phyloP scores from a whole-genome alignment of 352 stramenopile species.

The Globisporangium nunn region DNA sequence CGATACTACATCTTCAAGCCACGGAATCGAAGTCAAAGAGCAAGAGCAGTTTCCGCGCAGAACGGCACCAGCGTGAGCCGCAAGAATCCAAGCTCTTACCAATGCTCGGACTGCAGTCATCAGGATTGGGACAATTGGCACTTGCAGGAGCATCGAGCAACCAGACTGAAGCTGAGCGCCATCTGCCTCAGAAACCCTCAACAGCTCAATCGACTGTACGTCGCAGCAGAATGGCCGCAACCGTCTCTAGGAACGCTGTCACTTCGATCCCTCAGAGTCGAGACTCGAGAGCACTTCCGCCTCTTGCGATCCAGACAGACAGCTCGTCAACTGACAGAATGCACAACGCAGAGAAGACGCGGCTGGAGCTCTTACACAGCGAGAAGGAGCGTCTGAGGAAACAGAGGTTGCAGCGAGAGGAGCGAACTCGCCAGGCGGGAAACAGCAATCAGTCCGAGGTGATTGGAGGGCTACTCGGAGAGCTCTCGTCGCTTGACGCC shows the following conservation, averaged over 20 bases:
- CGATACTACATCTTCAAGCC: neutral
- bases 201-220: conserved; percentile 3
- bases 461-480: neutral
- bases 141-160: neutral
- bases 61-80: neutral
- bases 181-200: neutral
- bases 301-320: conserved; percentile 6
- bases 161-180: neutral
- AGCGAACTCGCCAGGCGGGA: conserved; percentile 21
- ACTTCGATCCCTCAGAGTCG: conserved; percentile 1
- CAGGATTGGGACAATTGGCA: neutral
- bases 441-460: conserved; percentile 9
- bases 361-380: conserved; percentile 27
- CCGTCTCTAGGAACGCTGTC: neutral
- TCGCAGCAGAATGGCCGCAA: neutral
- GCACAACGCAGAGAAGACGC: conserved; percentile 32
- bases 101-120: conserved; percentile 8
- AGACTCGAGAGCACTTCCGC: conserved; percentile 1
- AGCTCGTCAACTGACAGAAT: conserved; percentile 22
- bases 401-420: conserved; percentile 29
- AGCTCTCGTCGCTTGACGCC: conserved; percentile 1
- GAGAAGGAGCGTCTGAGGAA: conserved; percentile 43
- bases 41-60: neutral
- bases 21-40: neutral
- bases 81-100: conserved; percentile 4